Evolutionary conservation across 352 stramenopile genomes (phyloP).

Genomic region (Globisporangium solare): DNA sequence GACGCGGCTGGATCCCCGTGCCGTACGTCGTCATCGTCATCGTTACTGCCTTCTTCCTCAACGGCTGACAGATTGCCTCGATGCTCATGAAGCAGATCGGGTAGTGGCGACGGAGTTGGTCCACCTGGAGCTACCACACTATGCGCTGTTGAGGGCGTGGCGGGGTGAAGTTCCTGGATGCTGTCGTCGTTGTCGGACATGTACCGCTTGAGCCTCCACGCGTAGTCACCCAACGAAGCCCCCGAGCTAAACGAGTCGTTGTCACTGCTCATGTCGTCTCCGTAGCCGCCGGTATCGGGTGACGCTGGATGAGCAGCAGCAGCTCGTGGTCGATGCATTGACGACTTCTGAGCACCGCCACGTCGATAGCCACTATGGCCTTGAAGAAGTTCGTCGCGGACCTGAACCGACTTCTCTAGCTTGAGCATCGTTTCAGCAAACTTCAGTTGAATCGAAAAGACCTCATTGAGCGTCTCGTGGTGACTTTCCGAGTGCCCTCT

Average conservation of each 20-base stretch:
- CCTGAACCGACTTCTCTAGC: conserved; percentile 61
- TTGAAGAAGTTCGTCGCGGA: conserved; percentile 43
- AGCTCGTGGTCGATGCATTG: not conserved
- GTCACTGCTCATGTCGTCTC: conserved; percentile 10
- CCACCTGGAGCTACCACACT: not conserved
- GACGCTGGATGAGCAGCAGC: not conserved
- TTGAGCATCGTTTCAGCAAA: conserved; percentile 74
- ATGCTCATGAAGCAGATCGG: not conserved
- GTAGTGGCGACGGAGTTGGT: not conserved
- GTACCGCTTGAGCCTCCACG: conserved; percentile 4
- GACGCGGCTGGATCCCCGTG: not conserved
- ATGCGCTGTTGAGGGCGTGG: too few species aligned
- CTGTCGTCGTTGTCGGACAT: not conserved
- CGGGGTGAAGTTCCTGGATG: not conserved
- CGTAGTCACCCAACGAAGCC: conserved; percentile 23
- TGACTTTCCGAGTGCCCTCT: not conserved
- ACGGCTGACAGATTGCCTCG: not conserved
- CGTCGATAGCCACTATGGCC: not conserved
- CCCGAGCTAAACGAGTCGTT: conserved; percentile 33
- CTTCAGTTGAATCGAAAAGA: conserved; percentile 60
- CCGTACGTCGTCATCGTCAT: not conserved
- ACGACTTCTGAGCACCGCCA: not conserved
- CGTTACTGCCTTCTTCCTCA: not conserved
- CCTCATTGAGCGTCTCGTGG: conserved; percentile 46
- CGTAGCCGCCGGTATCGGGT: conserved; percentile 18